Base-by-base conservation (phyloP, 208 protist species). In the Herpetomonas tarakana region DNA sequence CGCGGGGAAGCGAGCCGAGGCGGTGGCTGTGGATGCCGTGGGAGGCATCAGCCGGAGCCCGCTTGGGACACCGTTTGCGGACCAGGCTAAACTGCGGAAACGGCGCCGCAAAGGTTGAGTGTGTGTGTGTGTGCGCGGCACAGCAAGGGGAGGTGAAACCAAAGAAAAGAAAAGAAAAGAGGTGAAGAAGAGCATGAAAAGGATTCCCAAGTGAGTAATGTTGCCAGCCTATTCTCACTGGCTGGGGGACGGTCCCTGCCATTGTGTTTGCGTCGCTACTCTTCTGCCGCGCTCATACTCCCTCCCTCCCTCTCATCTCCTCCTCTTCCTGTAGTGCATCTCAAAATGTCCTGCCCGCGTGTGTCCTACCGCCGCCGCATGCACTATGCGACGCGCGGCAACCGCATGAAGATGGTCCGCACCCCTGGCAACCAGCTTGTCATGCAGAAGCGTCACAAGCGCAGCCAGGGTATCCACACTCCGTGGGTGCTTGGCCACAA, bases 381-480 rank as follows among this genome's bases (percentile, higher is more conserved):
- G 73, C 82, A 93, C 75, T 90, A 92, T 68, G 78, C 79, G 30
- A 90, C 68, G 39, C 76, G 78, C 44, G 65, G 80, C 59, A 91
- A 91, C 71, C 83, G 79, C 74, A 90, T 89, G 75, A 88, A 82
- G 65, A 78, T 92, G 52, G 76, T 84, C 45, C 83, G 87, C 65
- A 94, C 87, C 39, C 87, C 87, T 47, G 97, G 97, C 76, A 96
- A 97, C 64, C 82, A 80, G 52, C 87, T 99, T 39, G 76, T 88
- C 25, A 85, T 96, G 80, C 97, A 98, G 76, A 98, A 98, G 84
- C 72, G 85, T 35, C 83, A 72, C 57, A 99, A 99, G 91, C 80
- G 79, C 60, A 96, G 78, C 55, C 88, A 93, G 67, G 90, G 82
- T 47, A 88, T 96, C 70, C 92, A 95, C 71, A 94, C 83, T 60